Evolutionary conservation across 495 filamentous ascomycete genomes (phyloP).

Genomic region (Aspergillus saccharolyticus): DNA sequence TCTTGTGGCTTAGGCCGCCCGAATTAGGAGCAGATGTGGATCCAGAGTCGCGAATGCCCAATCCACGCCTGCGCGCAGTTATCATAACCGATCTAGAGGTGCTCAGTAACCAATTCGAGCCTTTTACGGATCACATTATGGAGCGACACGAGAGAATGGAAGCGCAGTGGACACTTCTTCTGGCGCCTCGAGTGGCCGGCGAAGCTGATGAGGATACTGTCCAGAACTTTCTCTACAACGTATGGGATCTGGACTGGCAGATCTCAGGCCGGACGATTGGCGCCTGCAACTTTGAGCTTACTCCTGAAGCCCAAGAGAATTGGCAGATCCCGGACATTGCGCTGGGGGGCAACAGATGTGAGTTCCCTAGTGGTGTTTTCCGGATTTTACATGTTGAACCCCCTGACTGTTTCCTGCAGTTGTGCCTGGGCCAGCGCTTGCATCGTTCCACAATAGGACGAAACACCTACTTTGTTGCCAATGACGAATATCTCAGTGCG

Average conservation of each 20-base stretch:
- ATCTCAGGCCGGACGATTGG: background rate
- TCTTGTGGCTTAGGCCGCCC: background rate
- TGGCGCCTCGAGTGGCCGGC: background rate
- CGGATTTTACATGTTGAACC: background rate
- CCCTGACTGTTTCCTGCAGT: background rate
- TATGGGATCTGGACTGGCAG: background rate
- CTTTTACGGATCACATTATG: background rate
- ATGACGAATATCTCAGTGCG: background rate
- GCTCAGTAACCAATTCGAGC: background rate
- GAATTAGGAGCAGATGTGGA: background rate
- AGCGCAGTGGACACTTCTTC: background rate
- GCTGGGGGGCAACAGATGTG: background rate
- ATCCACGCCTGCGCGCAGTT: background rate
- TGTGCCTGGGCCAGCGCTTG: background rate
- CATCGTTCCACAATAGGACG: too few species aligned
- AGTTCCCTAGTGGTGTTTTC: background rate
- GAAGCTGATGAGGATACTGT: background rate
- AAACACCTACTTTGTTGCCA: too few species aligned
- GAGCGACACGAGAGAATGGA: background rate
- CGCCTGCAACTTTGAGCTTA: background rate
- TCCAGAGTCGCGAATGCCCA: background rate
- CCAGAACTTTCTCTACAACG: background rate
- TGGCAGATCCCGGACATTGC: background rate
- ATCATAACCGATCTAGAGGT: background rate
- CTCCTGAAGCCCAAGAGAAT: background rate